Conservation (phyloP, 2,329 filamentous ascomycete species). For the Emergomyces orientalis region DNA sequence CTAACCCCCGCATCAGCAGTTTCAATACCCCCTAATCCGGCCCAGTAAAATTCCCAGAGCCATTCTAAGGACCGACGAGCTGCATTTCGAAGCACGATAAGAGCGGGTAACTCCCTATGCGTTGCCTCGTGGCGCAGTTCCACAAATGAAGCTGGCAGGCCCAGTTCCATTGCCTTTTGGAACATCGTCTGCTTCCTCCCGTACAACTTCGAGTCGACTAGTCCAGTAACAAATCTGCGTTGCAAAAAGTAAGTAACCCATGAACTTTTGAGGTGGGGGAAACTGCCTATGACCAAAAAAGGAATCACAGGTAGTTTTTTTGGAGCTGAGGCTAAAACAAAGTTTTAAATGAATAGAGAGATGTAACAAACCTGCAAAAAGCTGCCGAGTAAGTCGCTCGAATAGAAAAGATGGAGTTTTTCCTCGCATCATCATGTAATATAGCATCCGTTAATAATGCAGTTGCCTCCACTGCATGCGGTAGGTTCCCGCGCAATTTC, state of each 20-base stretch:
- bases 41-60: constrained; percentile 90
- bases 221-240: constrained; percentile 36
- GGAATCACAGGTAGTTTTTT: background rate
- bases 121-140: constrained; percentile 84
- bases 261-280: background rate
- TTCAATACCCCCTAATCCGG: constrained; percentile 33
- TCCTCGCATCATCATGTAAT: constrained; percentile 33
- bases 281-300: background rate
- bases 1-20: constrained; percentile 8
- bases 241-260: background rate
- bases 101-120: constrained; percentile 73
- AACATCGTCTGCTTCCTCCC: constrained; percentile 38
- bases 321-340: background rate
- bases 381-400: constrained; percentile 38
- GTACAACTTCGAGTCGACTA: constrained; percentile 37
- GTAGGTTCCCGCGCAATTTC: constrained; percentile 38
- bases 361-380: constrained; percentile 34
- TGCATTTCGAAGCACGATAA: constrained; percentile 62
- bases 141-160: constrained; percentile 60
- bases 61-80: constrained; percentile 63
- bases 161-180: constrained; percentile 33
- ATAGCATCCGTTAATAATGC: constrained; percentile 40
- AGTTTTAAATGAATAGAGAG: background rate
- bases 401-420: constrained; percentile 38
- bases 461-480: constrained; percentile 39